Evolutionary conservation across 2,329 filamentous ascomycete genomes (phyloP).

Genomic region (Fusarium armeniacum): DNA sequence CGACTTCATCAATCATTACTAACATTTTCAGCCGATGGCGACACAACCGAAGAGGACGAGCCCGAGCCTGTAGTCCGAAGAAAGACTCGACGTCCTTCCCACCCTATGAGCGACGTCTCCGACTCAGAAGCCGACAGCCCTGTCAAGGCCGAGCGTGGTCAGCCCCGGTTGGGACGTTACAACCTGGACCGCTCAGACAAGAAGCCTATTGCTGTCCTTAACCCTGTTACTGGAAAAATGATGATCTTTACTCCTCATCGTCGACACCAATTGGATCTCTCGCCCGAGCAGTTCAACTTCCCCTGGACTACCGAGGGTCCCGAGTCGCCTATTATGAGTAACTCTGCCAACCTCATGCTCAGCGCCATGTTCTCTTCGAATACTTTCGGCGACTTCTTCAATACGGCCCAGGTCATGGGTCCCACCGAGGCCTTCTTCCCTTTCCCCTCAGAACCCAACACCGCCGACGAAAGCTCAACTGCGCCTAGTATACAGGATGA

Average conservation of each 20-base stretch:
- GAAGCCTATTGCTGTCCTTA: constrained; percentile 71
- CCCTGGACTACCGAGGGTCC: constrained; percentile 60
- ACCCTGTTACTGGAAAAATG: constrained; percentile 71
- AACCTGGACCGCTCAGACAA: constrained; percentile 67
- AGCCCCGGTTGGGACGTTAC: constrained; percentile 68
- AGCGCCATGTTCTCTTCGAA: constrained; percentile 75
- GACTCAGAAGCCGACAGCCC: constrained; percentile 66
- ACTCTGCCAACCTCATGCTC: constrained; percentile 83
- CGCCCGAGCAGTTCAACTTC: constrained; percentile 68
- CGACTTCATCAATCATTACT: constrained; percentile 52
- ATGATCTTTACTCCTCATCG: constrained; percentile 73
- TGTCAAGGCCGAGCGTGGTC: constrained; percentile 63
- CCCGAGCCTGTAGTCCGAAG: constrained; percentile 64
- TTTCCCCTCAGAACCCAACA: constrained; percentile 71
- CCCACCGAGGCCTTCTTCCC: constrained; percentile 83
- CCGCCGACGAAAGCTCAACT: constrained; percentile 63
- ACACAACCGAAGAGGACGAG: constrained; percentile 73
- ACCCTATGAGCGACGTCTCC: constrained; percentile 58
- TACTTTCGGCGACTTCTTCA: constrained; percentile 69
- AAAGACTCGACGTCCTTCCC: constrained; percentile 61
- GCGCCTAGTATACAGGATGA: constrained; percentile 58
- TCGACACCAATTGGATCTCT: constrained; percentile 64
- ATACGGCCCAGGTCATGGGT: constrained; percentile 76
- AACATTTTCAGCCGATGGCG: constrained; percentile 68
- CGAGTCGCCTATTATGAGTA: constrained; percentile 71